Conservation (phyloP, 1,139 yeast genomes). For the Cylindricascospora bacillispora region DNA sequence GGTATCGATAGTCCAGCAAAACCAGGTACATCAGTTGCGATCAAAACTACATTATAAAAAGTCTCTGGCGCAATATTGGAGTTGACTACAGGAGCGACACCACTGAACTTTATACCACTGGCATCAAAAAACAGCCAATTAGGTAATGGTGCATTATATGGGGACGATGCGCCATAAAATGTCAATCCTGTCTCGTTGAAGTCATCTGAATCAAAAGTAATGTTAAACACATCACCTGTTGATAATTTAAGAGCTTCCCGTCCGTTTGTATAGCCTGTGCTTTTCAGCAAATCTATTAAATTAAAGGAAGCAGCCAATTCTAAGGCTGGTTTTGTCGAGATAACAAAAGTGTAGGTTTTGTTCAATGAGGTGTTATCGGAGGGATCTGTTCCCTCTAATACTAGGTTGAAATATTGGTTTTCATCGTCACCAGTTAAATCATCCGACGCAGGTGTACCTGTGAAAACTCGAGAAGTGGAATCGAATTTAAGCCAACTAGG, state of each 20-base stretch:
- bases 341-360: conserved; percentile 42
- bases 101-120: conserved; percentile 54
- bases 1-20: conserved; percentile 59
- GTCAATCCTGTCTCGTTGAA: conserved; percentile 36
- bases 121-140: conserved; percentile 71
- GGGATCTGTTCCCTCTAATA: conserved; percentile 54
- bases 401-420: conserved; percentile 26
- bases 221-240: conserved; percentile 53
- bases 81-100: conserved; percentile 78
- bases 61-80: conserved; percentile 82
- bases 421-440: conserved; percentile 33
- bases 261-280: conserved; percentile 61
- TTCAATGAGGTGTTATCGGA: conserved; percentile 33
- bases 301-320: conserved; percentile 25
- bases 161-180: conserved; percentile 69
- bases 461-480: conserved; percentile 40
- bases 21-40: conserved; percentile 71
- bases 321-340: conserved; percentile 45
- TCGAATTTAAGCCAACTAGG: conserved; percentile 80
- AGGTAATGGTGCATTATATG: conserved; percentile 77
- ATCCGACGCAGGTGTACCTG: conserved; percentile 52
- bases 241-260: conserved; percentile 55
- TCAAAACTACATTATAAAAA: conserved; percentile 55
- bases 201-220: conserved; percentile 47
- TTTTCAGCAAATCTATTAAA: conserved; percentile 39